These are phyloP conservation scores for Arachnomyces sp. DNA, from an alignment of 2,329 filamentous ascomycete species.

Conservation along the genomic window DNA sequence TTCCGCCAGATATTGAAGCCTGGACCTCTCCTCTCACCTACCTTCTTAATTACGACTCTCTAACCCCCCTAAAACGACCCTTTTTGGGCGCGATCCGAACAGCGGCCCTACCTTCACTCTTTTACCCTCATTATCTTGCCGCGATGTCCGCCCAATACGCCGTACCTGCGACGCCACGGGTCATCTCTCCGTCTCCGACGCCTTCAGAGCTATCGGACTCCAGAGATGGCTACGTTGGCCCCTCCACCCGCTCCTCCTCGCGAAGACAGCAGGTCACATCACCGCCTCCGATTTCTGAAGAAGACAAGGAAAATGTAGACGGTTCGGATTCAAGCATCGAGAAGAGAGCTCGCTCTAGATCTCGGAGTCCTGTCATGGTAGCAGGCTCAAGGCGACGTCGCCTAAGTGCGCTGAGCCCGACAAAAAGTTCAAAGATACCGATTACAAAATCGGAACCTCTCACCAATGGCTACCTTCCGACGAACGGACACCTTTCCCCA, in stretches of 20 bases:
- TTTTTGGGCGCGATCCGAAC: constrained; percentile 13
- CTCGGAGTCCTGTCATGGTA: constrained; percentile 56
- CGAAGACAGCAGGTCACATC: constrained; percentile 48
- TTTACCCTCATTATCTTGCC: constrained; percentile 19
- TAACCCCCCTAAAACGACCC: constrained; percentile 15
- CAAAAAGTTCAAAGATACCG: constrained; percentile 38
- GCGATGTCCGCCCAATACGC: constrained; percentile 45
- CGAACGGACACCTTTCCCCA: constrained; percentile 66
- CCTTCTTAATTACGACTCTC: constrained; percentile 14
- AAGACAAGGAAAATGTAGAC: constrained; percentile 44
- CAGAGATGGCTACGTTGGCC: constrained; percentile 61
- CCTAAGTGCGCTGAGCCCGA: constrained; percentile 44
- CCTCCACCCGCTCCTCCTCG: constrained; percentile 68
- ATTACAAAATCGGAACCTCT: constrained; percentile 31
- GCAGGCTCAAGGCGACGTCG: constrained; percentile 40
- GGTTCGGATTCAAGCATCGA: constrained; percentile 48
- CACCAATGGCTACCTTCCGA: constrained; percentile 29
- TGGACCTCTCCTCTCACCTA: not conserved
- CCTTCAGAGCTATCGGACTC: constrained; percentile 43
- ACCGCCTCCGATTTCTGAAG: constrained; percentile 56
- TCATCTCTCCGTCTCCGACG: constrained; percentile 82
- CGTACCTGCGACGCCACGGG: constrained; percentile 72
- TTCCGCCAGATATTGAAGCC: too few relatives aligned
- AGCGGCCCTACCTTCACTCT: not conserved
- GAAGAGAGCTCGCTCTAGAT: constrained; percentile 59